Percentiles rank a stretch among this genome's conserved stretches.
These are phyloP conservation scores for Spizellomyces sp. DNA, from an alignment of 192 early-diverging fungal genomes.

Conservation along the genomic window DNA sequence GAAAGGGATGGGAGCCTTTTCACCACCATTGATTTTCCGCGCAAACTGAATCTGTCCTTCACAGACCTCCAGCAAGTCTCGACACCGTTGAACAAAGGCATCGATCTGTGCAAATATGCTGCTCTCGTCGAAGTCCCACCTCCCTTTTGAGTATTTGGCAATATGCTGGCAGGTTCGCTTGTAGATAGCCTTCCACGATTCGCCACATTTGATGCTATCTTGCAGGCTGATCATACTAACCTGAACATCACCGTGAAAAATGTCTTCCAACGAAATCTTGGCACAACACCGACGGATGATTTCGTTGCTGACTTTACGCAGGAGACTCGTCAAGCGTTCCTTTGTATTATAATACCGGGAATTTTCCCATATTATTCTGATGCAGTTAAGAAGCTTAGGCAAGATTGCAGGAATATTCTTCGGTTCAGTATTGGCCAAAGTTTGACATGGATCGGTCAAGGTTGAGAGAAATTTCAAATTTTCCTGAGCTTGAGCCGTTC, in stretches of 20 bases:
- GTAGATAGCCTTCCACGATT: slow-evolving; percentile 63
- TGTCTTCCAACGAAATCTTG: slow-evolving; percentile 65
- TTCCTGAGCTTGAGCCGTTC: slow-evolving; percentile 62
- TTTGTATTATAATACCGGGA: slow-evolving; percentile 65
- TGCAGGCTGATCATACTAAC: slow-evolving; percentile 56
- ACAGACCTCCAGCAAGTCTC: slow-evolving; percentile 63
- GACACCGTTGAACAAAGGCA: slow-evolving; percentile 66
- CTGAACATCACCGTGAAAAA: slow-evolving; percentile 65
- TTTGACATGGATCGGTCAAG: slow-evolving; percentile 53
- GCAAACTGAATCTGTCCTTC: slow-evolving; percentile 71
- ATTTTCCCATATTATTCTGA: slow-evolving; percentile 67
- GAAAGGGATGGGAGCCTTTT: slow-evolving; percentile 61
- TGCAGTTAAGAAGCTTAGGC: slow-evolving; percentile 55
- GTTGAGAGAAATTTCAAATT: slow-evolving; percentile 68
- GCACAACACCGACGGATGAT: slow-evolving; percentile 64
- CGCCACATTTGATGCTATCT: slow-evolving; percentile 65
- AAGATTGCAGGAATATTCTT: slow-evolving; percentile 52
- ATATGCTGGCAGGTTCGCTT: slow-evolving; percentile 52
- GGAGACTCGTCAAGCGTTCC: slow-evolving; percentile 58
- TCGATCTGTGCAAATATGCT: slow-evolving; percentile 71
- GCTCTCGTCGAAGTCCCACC: slow-evolving; percentile 70
- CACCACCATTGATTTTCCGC: slow-evolving; percentile 55
- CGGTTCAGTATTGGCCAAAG: slow-evolving; percentile 54
- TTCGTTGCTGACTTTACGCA: slow-evolving; percentile 66
- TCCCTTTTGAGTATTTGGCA: slow-evolving; percentile 40